Conservation (phyloP, 139 green algal genomes). For the Desmodesmus armatus region DNA sequence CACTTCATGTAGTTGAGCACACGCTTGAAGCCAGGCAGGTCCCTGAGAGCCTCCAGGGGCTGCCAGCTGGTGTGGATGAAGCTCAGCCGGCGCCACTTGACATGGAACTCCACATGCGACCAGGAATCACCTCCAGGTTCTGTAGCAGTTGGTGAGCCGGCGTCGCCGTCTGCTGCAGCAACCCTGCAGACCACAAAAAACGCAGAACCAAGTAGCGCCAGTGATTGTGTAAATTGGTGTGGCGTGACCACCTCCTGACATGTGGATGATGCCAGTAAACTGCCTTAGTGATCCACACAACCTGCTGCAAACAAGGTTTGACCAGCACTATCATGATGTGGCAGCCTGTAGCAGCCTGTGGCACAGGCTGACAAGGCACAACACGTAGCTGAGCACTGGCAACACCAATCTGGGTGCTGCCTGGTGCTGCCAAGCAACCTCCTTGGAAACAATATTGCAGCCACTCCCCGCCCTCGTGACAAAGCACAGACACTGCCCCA, state of each 20-base stretch:
- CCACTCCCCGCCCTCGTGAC: not conserved
- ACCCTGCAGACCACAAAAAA: too few species aligned
- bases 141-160: conserved; percentile 29
- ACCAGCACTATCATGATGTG: too few species aligned
- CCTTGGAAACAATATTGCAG: not conserved
- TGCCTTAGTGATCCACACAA: too few species aligned
- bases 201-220: too few species aligned
- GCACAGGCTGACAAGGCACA: not conserved
- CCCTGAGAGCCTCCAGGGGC: conserved; percentile 60
- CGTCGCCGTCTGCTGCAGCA: not conserved
- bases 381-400: too few species aligned
- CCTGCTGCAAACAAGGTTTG: not conserved
- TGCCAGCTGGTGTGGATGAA: conserved; percentile 95
- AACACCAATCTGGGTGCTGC: too few species aligned
- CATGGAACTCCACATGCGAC: conserved; percentile 81
- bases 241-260: too few species aligned
- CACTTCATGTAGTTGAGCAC: conserved; percentile 94
- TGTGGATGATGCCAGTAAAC: too few species aligned
- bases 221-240: too few species aligned
- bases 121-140: conserved; percentile 66
- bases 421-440: too few species aligned
- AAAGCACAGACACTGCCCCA: not conserved
- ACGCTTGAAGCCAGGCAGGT: conserved; percentile 90
- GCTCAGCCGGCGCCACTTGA: conserved; percentile 92
- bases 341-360: not conserved